These are phyloP conservation scores for Aspergillus clavatus DNA, from an alignment of 2,329 filamentous ascomycete genomes.

Conservation along the genomic window DNA sequence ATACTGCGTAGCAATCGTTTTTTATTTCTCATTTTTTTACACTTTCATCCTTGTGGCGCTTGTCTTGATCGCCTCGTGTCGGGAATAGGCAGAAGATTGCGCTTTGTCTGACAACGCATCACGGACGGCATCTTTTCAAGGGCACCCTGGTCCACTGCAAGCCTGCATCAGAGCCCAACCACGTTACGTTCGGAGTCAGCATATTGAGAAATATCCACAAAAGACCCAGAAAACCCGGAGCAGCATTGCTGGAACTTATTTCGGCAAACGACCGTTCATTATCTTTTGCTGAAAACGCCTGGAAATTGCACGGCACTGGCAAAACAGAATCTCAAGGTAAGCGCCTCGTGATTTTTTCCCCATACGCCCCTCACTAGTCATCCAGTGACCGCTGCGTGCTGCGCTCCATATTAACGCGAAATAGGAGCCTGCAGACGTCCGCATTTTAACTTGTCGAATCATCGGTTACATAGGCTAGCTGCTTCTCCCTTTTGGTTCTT, in stretches of 20 bases:
- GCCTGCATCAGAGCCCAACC: constrained; percentile 46
- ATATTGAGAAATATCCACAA: constrained; percentile 29
- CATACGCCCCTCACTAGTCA: constrained; percentile 23
- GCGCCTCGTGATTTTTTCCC: constrained; percentile 20
- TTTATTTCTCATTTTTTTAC: constrained; percentile 5
- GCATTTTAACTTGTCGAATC: constrained; percentile 40
- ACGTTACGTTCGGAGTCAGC: constrained; percentile 34
- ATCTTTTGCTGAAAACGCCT: constrained; percentile 12
- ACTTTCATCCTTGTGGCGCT: neutral
- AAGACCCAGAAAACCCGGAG: constrained; percentile 28
- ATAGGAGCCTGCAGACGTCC: constrained; percentile 36
- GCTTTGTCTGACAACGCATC: constrained; percentile 42
- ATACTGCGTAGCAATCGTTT: constrained; percentile 19
- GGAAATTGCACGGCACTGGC: constrained; percentile 10
- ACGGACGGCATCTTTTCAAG: constrained; percentile 30
- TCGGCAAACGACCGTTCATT: constrained; percentile 18
- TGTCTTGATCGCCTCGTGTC: constrained; percentile 18
- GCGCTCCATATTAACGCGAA: constrained; percentile 43
- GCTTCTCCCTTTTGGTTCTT: constrained; percentile 20
- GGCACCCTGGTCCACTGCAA: constrained; percentile 36
- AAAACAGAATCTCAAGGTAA: constrained; percentile 30
- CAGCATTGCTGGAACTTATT: constrained; percentile 20
- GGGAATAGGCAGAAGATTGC: constrained; percentile 25
- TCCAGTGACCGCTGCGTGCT: constrained; percentile 41
- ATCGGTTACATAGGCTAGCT: constrained; percentile 24